Percentiles rank a stretch among this genome's conserved stretches.
These are phyloP conservation scores for Cenchrus purpureus DNA, from an alignment of 176 grass and related monocot genomes.

Conservation along the genomic window DNA sequence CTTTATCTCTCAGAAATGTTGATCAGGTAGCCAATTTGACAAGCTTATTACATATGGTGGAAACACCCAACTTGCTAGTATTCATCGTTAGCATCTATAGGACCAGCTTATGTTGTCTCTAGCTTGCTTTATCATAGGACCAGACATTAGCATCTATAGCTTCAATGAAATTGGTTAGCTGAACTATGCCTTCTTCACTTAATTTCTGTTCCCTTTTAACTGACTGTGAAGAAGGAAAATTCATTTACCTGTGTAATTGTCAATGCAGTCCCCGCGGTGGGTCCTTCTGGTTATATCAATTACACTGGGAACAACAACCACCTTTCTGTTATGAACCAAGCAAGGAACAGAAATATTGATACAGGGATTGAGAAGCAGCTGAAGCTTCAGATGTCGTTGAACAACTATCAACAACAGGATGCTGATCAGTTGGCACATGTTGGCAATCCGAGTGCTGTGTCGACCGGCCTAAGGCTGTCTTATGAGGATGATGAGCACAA, in stretches of 20 bases:
- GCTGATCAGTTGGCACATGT: conserved; percentile 32
- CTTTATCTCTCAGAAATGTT: neutral
- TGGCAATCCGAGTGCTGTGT: conserved; percentile 50
- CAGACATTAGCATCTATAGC: neutral
- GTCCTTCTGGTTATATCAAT: conserved; percentile 43
- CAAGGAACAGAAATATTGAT: conserved; percentile 41
- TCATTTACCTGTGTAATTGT: neutral
- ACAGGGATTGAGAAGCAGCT: conserved; percentile 42
- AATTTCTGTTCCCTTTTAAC: neutral
- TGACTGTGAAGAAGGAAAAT: neutral
- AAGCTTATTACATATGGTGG: neutral
- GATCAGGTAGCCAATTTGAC: neutral
- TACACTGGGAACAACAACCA: conserved; percentile 47
- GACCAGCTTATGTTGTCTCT: neutral
- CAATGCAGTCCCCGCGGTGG: conserved; percentile 38
- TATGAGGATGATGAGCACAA: conserved; percentile 58
- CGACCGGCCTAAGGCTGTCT: conserved; percentile 61
- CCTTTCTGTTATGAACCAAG: conserved; percentile 43
- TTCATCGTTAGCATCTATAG: too few relatives aligned
- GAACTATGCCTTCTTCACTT: neutral
- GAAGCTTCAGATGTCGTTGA: conserved; percentile 65
- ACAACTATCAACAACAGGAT: conserved; percentile 40
- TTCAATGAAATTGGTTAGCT: neutral
- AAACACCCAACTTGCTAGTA: too few relatives aligned
- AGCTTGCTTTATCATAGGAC: neutral